Conservation (phyloP, 371 early-diverging fungal species). For the Funneliformis caledonium region DNA sequence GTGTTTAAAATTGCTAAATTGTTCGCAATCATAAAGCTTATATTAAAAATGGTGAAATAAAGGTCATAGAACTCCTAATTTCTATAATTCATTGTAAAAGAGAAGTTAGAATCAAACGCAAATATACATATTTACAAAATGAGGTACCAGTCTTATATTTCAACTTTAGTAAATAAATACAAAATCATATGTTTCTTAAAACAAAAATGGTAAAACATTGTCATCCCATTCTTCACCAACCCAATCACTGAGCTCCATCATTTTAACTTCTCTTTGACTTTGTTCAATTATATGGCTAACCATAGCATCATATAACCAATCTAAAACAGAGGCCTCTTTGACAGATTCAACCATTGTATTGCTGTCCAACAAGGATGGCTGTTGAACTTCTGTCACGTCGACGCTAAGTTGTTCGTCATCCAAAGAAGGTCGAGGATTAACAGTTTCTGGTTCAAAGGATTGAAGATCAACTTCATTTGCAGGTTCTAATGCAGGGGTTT, state of each 20-base stretch:
- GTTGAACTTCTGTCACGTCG: not conserved
- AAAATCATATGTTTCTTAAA: not conserved
- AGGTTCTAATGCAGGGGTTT: not conserved
- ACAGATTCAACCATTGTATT: slow-evolving; percentile 20
- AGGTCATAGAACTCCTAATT: not conserved
- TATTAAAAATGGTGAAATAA: not conserved
- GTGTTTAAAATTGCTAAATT: not conserved
- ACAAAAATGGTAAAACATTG: slow-evolving; percentile 36
- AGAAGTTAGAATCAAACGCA: not conserved
- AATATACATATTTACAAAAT: not conserved
- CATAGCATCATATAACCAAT: slow-evolving; percentile 40
- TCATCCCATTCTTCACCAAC: slow-evolving; percentile 39
- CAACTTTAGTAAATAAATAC: not conserved
- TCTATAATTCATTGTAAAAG: not conserved
- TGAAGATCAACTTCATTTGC: not conserved
- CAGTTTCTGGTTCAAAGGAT: not conserved
- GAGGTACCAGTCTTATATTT: not conserved
- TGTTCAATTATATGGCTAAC: slow-evolving; percentile 31
- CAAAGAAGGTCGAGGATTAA: not conserved
- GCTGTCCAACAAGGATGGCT: slow-evolving; percentile 11
- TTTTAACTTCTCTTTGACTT: slow-evolving; percentile 34
- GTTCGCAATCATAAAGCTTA: not conserved
- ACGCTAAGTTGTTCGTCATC: not conserved
- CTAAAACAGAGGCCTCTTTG: slow-evolving; percentile 37
- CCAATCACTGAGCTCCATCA: slow-evolving; percentile 37